Evolutionary conservation across 805 yeast genomes (phyloP).

Genomic region (Starmerella ratchasimensis): DNA sequence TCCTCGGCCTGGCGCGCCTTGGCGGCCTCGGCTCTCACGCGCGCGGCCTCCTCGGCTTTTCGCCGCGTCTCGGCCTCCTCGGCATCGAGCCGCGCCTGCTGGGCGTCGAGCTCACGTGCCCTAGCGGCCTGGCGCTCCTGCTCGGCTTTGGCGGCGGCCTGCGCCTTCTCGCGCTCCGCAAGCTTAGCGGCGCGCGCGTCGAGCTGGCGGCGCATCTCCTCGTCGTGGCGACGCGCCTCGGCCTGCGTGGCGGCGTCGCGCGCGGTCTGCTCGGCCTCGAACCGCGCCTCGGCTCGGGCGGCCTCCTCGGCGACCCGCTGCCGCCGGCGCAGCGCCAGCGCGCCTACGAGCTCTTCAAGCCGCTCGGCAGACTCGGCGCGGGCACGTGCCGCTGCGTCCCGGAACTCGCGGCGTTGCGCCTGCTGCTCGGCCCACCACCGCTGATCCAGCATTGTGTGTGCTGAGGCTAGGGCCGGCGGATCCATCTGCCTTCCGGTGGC

Average conservation of each 20-base stretch:
- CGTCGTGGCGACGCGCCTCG: not conserved
- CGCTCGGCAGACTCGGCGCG: constrained; percentile 2
- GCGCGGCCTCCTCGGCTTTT: not conserved
- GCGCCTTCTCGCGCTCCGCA: no score
- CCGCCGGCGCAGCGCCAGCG: constrained; percentile 2
- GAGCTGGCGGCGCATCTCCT: not conserved
- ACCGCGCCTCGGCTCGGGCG: not conserved
- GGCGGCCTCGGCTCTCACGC: constrained; percentile 1
- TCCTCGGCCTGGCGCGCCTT: constrained; percentile 3
- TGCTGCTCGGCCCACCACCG: constrained; percentile 3
- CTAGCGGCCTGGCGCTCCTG: not conserved
- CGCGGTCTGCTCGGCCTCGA: constrained; percentile 5
- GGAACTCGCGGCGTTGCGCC: not conserved
- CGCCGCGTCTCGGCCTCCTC: constrained; percentile 19
- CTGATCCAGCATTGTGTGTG: not conserved
- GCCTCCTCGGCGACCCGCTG: constrained; percentile 1
- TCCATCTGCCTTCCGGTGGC: no score
- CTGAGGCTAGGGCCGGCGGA: no score
- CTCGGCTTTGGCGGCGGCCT: constrained; percentile 1
- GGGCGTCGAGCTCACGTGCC: no score
- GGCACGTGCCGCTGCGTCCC: not conserved
- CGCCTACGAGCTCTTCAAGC: constrained; percentile 2
- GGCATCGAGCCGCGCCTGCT: not conserved
- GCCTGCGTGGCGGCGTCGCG: not conserved
- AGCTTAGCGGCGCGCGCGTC: no score